Evolutionary conservation across 176 grass and related monocot genomes (phyloP).

Genomic region (Hordeum marinum): DNA sequence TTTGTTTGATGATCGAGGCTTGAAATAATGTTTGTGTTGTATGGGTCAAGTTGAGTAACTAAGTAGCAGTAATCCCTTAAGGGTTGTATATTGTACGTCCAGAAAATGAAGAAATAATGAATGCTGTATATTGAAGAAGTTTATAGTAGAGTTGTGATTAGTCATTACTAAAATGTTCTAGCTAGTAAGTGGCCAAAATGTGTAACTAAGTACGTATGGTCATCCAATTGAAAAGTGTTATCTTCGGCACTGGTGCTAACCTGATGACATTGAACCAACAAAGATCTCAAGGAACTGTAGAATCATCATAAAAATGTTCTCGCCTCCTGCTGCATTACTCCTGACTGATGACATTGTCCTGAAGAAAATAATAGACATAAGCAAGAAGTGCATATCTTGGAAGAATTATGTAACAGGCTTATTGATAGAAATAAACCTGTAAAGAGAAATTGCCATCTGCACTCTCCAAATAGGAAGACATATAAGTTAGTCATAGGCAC

Average conservation of each 20-base stretch:
- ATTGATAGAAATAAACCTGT: slow-evolving; percentile 67
- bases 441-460: slow-evolving; percentile 99
- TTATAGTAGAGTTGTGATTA: neutral
- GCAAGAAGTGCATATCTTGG: slow-evolving; percentile 2
- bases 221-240: neutral
- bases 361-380: slow-evolving; percentile 36
- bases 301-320: slow-evolving; percentile 85
- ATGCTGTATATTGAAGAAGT: neutral
- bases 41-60: neutral
- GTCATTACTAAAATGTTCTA: neutral
- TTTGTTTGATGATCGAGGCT: neutral
- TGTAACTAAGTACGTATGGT: neutral
- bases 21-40: neutral
- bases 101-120: neutral
- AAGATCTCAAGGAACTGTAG: slow-evolving; percentile 97
- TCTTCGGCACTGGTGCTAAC: slow-evolving; percentile 45
- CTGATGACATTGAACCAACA: slow-evolving; percentile 98
- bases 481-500: slow-evolving; percentile 20
- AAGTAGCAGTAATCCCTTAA: neutral
- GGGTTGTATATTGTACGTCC: neutral
- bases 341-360: slow-evolving; percentile 99
- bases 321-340: slow-evolving; percentile 76
- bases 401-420: neutral
- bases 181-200: neutral
- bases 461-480: slow-evolving; percentile 44